Evolutionary conservation across 495 filamentous ascomycete species (phyloP).

Genomic region (Aspergillus diversus): DNA sequence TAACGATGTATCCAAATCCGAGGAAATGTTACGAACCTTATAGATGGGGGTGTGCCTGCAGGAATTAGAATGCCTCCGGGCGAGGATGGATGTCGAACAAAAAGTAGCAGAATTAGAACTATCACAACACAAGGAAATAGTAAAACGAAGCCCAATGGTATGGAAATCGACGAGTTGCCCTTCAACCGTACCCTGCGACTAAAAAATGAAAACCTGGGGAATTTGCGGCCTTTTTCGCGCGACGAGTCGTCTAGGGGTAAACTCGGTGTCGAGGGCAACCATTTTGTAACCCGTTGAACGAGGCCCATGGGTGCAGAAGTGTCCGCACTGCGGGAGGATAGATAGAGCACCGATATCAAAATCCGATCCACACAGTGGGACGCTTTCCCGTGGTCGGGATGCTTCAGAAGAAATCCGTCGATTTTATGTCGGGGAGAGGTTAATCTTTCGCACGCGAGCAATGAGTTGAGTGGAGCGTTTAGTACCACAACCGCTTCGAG

Average conservation of each 20-base stretch:
- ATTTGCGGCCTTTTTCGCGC: slow-evolving; percentile 54
- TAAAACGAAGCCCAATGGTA: slow-evolving; percentile 90
- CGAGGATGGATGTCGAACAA: slow-evolving; percentile 85
- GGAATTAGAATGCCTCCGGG: slow-evolving; percentile 85
- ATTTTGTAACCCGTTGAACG: slow-evolving; percentile 64
- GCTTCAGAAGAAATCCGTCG: slow-evolving; percentile 10
- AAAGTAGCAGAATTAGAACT: slow-evolving; percentile 85
- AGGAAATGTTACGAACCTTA: slow-evolving; percentile 65
- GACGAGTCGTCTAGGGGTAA: slow-evolving; percentile 64
- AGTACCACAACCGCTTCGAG: slow-evolving; percentile 1
- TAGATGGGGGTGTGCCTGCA: slow-evolving; percentile 84
- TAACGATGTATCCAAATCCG: not conserved
- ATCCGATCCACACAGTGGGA: slow-evolving; percentile 30
- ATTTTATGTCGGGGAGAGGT: slow-evolving; percentile 7
- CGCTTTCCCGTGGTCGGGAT: slow-evolving; percentile 18
- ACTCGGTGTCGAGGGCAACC: slow-evolving; percentile 63
- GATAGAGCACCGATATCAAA: slow-evolving; percentile 25
- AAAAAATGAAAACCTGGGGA: slow-evolving; percentile 78
- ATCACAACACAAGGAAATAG: slow-evolving; percentile 92
- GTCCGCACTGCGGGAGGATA: slow-evolving; percentile 29
- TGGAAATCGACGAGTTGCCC: slow-evolving; percentile 91
- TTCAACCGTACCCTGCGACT: slow-evolving; percentile 86
- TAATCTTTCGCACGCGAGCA: slow-evolving; percentile 22
- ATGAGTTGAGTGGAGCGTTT: slow-evolving; percentile 1
- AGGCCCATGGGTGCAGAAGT: slow-evolving; percentile 59